phyloP scores from a whole-genome alignment of 1,284 basidiomycete species.

The Ceratobasidium sp. region DNA sequence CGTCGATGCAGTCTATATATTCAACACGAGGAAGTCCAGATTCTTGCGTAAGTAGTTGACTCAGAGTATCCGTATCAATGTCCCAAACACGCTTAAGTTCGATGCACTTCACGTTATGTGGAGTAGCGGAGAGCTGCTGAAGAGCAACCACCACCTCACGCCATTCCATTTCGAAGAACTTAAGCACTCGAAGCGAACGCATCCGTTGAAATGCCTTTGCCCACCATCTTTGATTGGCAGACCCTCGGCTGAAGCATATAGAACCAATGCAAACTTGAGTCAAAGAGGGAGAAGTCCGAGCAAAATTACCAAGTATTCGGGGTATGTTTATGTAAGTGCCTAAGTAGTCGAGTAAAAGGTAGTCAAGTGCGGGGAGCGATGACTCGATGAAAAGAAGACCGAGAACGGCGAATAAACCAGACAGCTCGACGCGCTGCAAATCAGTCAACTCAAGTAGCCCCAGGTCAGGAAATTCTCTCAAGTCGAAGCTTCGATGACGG shows the following conservation, averaged over 20 bases:
- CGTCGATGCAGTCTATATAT: neutral
- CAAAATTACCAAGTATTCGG: neutral
- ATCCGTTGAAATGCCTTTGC: neutral
- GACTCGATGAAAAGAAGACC: neutral
- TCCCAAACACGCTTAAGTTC: neutral
- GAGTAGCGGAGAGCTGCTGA: neutral
- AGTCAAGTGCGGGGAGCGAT: neutral
- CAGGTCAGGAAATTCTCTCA: neutral
- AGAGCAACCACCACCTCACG: neutral
- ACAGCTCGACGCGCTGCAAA: neutral
- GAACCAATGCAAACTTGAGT: neutral
- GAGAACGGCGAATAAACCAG: neutral
- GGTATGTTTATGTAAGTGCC: neutral
- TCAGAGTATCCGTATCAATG: neutral
- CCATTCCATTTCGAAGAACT: slow-evolving; percentile 3
- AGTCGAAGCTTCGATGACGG: neutral
- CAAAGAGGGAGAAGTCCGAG: neutral
- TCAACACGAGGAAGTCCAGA: neutral
- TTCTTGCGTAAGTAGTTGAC: neutral
- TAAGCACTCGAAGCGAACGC: neutral
- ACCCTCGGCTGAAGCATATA: neutral
- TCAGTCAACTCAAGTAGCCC: neutral
- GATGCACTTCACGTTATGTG: neutral
- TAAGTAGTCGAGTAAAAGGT: neutral
- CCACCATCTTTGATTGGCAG: neutral